Base-by-base conservation (phyloP, 306 rosid species). In the Heteromeles arbutifolia region DNA sequence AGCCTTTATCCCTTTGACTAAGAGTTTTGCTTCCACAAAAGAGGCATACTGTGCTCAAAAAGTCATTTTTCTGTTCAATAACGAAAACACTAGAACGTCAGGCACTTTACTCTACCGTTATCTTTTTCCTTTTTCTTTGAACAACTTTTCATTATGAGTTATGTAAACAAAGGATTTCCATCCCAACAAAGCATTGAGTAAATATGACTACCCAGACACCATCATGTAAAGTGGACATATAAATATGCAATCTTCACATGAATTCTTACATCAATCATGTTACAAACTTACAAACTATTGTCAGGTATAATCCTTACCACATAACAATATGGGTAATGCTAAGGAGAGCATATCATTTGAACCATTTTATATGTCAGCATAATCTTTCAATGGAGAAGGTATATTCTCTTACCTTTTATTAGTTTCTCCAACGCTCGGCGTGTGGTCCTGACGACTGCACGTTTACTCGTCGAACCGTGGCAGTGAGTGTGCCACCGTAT, bases 101-200 rank as follows among this genome's bases (percentile, higher is more conserved):
- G 13, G 61, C 13, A 71, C 69, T 81, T 61, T 80, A 71, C 80
- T 65, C 77, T 43, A 57, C 24, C 19, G 25, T 52, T 39, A 69
- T 73, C 50, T 74, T 82, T 79, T 78, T 74, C 62, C 75, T 81
- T 73, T 80, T 83, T 63, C 77, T 83, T 86, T 88, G 11, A 59
- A 68, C 74, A 41, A 72, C 69, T 70, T 76, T 69, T 69, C 76
- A 83, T 81, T 14, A 80, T 75, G 80, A 78, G 9, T 76, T 29
- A 73, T 48, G 75, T 76, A 70, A 82, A 82, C 79, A 64, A 72
- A 39, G 50, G 73, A 84, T 56, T 77, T 74, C 74, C 81, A 81
- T 32, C 77, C 78, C 24, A 74, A 61, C 70, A 69, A 67, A 76
- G 71, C 64, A 69, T 32, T n/a, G 65, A 48, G 18, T 39, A 63